Evolutionary conservation across 495 filamentous ascomycete species (phyloP).

Genomic region (Cercophora newfieldiana): DNA sequence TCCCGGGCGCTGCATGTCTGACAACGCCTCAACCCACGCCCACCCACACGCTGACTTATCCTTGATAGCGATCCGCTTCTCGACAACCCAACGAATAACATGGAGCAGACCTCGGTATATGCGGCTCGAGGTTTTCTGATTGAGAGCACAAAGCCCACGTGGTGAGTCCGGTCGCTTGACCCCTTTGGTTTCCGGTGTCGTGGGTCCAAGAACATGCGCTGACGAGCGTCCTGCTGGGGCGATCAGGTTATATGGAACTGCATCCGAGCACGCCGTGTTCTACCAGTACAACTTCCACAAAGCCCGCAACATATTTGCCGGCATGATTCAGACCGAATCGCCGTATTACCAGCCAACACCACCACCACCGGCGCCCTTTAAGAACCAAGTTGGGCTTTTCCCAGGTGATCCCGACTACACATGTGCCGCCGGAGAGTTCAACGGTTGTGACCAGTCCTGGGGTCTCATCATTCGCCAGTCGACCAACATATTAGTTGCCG

Average conservation of each 20-base stretch:
- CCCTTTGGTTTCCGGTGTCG: too few relatives aligned
- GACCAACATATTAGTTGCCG: background rate
- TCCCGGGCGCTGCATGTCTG: too few relatives aligned
- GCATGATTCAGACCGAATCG: slow-evolving; percentile 5
- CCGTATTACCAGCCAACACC: background rate
- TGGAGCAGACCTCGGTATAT: background rate
- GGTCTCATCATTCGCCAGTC: background rate
- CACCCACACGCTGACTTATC: too few relatives aligned
- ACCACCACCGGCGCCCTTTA: background rate
- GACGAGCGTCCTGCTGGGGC: background rate
- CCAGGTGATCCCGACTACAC: background rate
- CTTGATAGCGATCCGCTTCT: background rate
- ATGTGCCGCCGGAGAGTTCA: background rate
- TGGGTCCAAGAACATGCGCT: too few relatives aligned
- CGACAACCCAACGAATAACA: background rate
- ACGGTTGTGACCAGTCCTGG: background rate
- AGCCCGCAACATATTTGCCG: slow-evolving; percentile 15
- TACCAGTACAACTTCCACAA: slow-evolving; percentile 36
- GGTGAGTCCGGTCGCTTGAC: too few relatives aligned
- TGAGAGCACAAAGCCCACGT: background rate
- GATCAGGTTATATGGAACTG: slow-evolving; percentile 13
- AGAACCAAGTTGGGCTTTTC: background rate
- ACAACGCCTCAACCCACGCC: too few relatives aligned
- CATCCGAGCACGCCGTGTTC: slow-evolving; percentile 32
- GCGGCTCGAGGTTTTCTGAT: background rate